Evolutionary conservation across 352 stramenopile genomes (phyloP), one percentile per base, ranked within the genome.

Genomic region (Globisporangium orthogonon): DNA sequence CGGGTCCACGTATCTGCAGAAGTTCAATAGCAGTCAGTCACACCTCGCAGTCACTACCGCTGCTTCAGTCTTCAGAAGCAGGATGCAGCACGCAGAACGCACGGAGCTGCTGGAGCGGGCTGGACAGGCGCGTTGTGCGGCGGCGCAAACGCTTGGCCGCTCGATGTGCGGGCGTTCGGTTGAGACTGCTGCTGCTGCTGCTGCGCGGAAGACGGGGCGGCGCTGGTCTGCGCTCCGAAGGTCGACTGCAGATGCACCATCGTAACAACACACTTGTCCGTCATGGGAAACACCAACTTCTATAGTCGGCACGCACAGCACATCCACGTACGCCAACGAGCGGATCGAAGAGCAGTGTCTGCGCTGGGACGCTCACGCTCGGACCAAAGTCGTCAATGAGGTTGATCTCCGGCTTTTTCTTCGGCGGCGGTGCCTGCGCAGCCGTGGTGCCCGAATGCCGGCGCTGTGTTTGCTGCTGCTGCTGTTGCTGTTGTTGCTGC

Each of bases 261-360:
- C 30, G 48, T 30, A 29, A 45, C n/a, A 4, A 55, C 17, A 17
- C 7, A 37, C 17, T 7, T 7, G 40, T 45, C 40, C 11, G 17
- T n/a, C 35, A 4, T 43, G 37, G 17, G 37, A 43, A 5, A 4
- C 37, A 43, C 11, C 11, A 52, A 11, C 55, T 23, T 23, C 23
- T 14, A 47, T 7, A 23, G 35, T 2, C 51, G 4, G 7, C 7
- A 28, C 30, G 29, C 23, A 15, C 13, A 48, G 31, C 23, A 30
- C 10, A 37, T 18, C 15, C 10, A 78, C 76, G 60, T 64, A 91
- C 81, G 51, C 62, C 74, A 18, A 67, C 77, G 6, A 93, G 60
- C 10, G 80, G 83, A 61, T 93, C 83, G 52, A 93, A 93, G 9
- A 89, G 69, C 59, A 93, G 56, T 33, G 78, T 57, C 59, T 90